Conservation (phyloP, 306 rosid genomes). For the Acmispon strigosus region DNA sequence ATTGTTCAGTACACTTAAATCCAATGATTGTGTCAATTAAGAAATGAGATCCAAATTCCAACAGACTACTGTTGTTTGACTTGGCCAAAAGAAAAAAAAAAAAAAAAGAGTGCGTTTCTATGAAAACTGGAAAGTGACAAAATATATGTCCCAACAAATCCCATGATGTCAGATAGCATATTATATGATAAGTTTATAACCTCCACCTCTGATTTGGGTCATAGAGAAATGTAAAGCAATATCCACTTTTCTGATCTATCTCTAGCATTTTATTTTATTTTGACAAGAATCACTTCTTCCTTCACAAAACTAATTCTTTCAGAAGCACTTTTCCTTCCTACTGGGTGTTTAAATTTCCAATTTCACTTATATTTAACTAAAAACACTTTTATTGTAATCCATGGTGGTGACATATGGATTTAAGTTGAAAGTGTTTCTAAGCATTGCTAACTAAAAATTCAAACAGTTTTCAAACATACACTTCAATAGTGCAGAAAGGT, state of each 20-base stretch:
- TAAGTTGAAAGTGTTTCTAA: no score
- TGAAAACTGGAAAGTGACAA: not conserved
- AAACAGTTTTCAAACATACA: not conserved
- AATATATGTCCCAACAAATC: not conserved
- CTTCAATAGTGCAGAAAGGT: not conserved
- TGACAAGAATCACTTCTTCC: no score
- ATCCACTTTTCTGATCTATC: no score
- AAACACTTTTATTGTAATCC: no score
- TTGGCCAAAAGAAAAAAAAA: not conserved
- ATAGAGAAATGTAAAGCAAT: no score
- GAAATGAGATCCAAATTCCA: conserved; percentile 3
- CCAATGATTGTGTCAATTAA: not conserved
- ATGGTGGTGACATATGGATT: no score
- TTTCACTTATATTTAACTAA: no score
- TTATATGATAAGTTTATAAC: not conserved
- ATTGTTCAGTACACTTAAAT: not conserved
- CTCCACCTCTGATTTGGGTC: not conserved
- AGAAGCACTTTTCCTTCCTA: no score
- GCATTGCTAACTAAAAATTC: not conserved
- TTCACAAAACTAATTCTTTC: no score
- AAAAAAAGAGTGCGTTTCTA: not conserved
- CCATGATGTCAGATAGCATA: not conserved
- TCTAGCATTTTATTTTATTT: no score
- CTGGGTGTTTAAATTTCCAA: no score
- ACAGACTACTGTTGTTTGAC: not conserved